A percentile compares a stretch with the other conserved stretches of the same genome.
Evolutionary conservation across 2,329 filamentous ascomycete species (phyloP).

Genomic region (Epichloe amarillans): DNA sequence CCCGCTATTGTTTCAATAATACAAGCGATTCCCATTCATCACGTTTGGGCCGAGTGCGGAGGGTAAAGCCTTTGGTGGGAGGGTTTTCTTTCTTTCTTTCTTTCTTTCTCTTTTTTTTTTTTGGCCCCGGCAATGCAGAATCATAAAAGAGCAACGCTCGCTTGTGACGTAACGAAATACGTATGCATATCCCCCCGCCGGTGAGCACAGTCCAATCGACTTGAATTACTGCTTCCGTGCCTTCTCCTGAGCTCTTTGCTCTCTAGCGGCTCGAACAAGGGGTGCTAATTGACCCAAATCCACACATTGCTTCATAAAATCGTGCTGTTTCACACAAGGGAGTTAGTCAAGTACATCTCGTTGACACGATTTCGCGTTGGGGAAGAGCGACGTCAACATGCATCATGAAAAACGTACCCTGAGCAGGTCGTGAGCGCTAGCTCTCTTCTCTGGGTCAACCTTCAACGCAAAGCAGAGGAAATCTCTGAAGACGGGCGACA

Average conservation of each 20-base stretch:
- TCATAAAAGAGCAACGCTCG: conserved; percentile 4
- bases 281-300: conserved; percentile 68
- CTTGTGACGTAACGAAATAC: conserved; percentile 3
- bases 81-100: fast-evolving
- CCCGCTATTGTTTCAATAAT: not conserved
- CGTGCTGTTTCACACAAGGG: conserved; percentile 39
- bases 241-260: conserved; percentile 77
- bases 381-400: not conserved
- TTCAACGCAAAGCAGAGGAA: conserved; percentile 89
- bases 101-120: too few relatives aligned
- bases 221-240: conserved; percentile 41
- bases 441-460: conserved; percentile 93
- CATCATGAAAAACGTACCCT: conserved; percentile 47
- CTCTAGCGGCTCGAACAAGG: conserved; percentile 72
- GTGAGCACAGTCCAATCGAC: not conserved
- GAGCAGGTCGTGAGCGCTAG: conserved; percentile 84
- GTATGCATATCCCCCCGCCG: conserved; percentile 1
- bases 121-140: not conserved
- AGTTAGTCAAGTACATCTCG: not conserved
- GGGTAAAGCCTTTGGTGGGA: not conserved
- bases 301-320: conserved; percentile 66
- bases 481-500: conserved; percentile 74
- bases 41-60: not conserved
- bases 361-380: too few relatives aligned
- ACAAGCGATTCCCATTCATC: not conserved